phyloP scores from a whole-genome alignment of 2,329 filamentous ascomycete genomes.

The Aureobasidium zeae region DNA sequence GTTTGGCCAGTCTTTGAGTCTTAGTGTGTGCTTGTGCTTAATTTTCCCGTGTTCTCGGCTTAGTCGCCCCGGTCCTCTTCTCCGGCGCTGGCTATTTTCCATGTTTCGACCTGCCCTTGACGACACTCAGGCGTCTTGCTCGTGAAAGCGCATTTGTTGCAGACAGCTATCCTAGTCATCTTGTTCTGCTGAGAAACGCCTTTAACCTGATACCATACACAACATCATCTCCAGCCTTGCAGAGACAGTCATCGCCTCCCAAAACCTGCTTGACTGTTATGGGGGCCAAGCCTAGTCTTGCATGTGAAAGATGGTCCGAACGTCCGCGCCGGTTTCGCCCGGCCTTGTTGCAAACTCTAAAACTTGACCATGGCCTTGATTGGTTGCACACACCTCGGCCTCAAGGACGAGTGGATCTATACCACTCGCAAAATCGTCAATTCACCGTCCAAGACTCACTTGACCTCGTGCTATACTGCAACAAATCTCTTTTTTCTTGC shows the following conservation, averaged over 20 bases:
- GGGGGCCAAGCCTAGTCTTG: not conserved
- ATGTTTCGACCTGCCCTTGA: slow-evolving; percentile 9
- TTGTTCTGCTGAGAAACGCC: not conserved
- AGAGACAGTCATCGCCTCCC: not conserved
- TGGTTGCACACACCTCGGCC: too few species aligned
- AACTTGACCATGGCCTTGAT: too few species aligned
- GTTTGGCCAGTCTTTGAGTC: slow-evolving; percentile 6
- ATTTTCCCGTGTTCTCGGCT: not conserved
- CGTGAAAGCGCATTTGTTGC: too few species aligned
- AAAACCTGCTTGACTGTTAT: not conserved
- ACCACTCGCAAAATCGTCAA: too few species aligned
- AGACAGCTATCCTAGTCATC: too few species aligned
- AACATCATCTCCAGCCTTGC: not conserved
- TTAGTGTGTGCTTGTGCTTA: slow-evolving; percentile 10
- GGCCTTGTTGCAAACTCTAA: not conserved
- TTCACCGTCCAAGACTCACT: too few species aligned
- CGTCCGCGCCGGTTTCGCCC: not conserved
- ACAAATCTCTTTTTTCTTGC: too few species aligned
- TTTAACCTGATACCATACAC: not conserved
- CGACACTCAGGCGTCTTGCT: too few species aligned
- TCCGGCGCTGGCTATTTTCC: slow-evolving; percentile 4
- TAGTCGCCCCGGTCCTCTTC: slow-evolving; percentile 2
- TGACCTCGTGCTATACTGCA: too few species aligned
- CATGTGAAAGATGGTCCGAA: slow-evolving; percentile 1
- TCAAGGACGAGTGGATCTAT: slow-evolving; percentile 4